A percentile compares a stretch with the other conserved stretches of the same genome.
Evolutionary conservation across 208 protist species (phyloP).

Genomic region (Novymonas esmeraldas): DNA sequence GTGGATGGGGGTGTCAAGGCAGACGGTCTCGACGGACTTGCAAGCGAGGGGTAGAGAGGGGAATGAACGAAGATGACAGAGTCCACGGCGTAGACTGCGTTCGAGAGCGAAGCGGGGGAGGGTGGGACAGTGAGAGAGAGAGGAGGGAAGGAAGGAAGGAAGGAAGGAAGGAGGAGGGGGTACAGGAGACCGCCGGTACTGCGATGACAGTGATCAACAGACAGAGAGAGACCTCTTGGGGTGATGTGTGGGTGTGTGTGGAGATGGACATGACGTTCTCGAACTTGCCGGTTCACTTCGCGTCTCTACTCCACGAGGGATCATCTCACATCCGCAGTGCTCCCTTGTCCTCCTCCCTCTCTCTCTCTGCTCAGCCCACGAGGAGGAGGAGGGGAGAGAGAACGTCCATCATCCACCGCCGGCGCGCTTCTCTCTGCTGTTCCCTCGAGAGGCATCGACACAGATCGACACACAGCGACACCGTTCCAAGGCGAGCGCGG

Average conservation of each 20-base stretch:
- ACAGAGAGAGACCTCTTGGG: no score
- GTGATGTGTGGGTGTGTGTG: no score
- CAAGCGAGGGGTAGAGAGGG: constrained; percentile 7
- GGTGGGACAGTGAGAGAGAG: constrained; percentile 11
- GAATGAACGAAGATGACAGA: constrained; percentile 1
- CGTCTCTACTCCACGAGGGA: no score
- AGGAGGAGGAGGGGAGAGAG: no score
- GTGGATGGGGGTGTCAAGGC: not conserved
- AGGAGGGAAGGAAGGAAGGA: constrained; percentile 4
- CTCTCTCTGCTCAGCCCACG: no score
- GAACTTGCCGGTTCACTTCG: no score
- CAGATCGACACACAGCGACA: not conserved
- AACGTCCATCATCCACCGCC: not conserved
- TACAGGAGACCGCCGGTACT: not conserved
- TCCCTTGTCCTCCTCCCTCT: no score
- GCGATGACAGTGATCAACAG: not conserved
- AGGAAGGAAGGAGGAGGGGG: not conserved
- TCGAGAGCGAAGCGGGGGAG: no score
- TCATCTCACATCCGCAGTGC: no score
- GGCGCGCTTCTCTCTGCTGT: not conserved
- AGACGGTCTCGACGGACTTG: not conserved
- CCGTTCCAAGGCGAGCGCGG: no score
- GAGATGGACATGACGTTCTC: no score
- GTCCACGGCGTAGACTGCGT: no score
- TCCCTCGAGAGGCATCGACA: not conserved